Evolutionary conservation across 2,329 filamentous ascomycete species (phyloP), one percentile per base, ranked within the genome.

Genomic region (Epichloe gansuensis): DNA sequence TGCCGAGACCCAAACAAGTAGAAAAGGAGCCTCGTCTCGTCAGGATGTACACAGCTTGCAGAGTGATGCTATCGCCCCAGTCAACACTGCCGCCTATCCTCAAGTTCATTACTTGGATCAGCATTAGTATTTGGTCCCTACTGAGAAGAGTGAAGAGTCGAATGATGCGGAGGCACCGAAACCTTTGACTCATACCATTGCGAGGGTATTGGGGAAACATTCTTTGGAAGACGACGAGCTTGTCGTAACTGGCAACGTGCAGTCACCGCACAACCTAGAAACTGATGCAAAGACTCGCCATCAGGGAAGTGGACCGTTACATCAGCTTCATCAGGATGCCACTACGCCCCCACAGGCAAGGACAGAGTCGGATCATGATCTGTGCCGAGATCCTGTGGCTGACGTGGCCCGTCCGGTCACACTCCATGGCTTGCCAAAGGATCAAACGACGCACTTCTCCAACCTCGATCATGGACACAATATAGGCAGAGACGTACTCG

Each of bases 101-200:
- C 53, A 50, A 25, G 52, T 56, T 45, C 51, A 51, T 15, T 55
- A 47, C 17, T 23, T 54, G 43, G 51, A 57, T 17, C 51, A 57
- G n/a, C 43, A 56, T 31, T 57, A 52, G 56, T 57, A 57, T 42
- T 45, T 58, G 53, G 55, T 58, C 38, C 56, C 55, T 8, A 17
- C 51, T 37, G 31, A 43, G 21, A 35, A 37, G 43, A 46, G 25
- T n/a, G 44, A 48, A n/a, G 41, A 25, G 8, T 17, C 13, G 42
- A 17, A 17, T 28, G 21, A 46, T 7, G 15, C 28, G 7, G 13
- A 31, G 12, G 12, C 43, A 35, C 37, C 52, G 6, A 48, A 38
- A 11, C 45, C 38, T 15, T 38, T 52, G 5, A 45, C 34, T 9
- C 54, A 49, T 8, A 47, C 52, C 23, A 23, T 46, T 12, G 41